Evolutionary conservation across 139 green algal species (phyloP), one percentile per base, ranked within the genome.

Genomic region (Nannochloris sp.): DNA sequence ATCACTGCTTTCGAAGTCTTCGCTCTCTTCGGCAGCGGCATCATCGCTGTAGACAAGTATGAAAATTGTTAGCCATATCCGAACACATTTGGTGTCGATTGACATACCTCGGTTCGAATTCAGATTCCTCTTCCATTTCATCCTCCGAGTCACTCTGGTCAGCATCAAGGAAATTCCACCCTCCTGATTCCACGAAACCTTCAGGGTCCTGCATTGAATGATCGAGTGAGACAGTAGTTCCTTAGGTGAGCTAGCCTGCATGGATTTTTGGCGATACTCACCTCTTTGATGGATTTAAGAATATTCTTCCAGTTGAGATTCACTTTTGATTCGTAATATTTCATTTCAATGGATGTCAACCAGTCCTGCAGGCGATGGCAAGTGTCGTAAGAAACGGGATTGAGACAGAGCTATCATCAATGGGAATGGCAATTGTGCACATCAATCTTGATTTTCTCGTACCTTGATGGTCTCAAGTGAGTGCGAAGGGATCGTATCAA

Each of bases 241-340:
- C 16, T 53, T 23, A 11, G n/a, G 1, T 20, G 46, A 23, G 6
- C 6, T 14, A 53, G 16, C 16, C 46, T 11, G 20, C 6, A 53
- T 8, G 46, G 12, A 53, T 53, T 79, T 33, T 53, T 20, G 46
- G 10, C 33, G 11, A 12, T 11, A 40, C 46, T 53, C 46, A 53
- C 46, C 46, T 85, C 80, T 43, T 85, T 79, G 69, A 96, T 96
- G 55, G 68, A 86, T 72, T 96, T 95, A 43, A 99, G 75, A 70
- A 99, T 95, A 66, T 88, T 87, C 83, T 96, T 97, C 93, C 93
- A 99, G 40, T 89, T 85, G 67, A 99, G 67, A 79, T 99, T 99
- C 55, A 98, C 81, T 76, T 95, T 94, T 59, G 73, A 89, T 84
- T 98, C 93, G 71, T 97, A 99, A 56, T 73, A 94, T 79, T 98